Conservation (phyloP, 73 alveolate species). For the Uronychia setigera region DNA sequence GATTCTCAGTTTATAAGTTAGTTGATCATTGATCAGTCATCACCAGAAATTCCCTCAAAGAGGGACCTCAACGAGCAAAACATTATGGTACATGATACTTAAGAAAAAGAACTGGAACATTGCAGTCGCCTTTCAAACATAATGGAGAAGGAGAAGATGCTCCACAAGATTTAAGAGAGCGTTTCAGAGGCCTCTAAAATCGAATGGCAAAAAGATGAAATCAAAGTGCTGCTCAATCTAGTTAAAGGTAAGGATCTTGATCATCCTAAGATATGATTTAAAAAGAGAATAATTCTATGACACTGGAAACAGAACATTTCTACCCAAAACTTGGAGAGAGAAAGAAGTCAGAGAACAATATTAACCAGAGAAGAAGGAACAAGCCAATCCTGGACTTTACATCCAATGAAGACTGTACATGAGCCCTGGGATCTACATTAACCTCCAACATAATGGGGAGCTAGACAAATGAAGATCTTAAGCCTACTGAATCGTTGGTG, state of each 20-base stretch:
- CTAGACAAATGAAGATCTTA: no score
- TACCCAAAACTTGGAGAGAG: neutral
- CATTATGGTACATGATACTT: neutral
- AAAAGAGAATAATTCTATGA: neutral
- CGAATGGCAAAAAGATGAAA: neutral
- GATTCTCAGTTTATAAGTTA: neutral
- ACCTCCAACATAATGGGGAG: no score
- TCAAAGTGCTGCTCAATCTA: neutral
- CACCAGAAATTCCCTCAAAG: neutral
- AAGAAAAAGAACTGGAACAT: no score
- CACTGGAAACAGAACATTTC: neutral
- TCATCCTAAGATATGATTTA: neutral
- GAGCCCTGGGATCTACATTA: no score
- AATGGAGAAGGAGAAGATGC: neutral
- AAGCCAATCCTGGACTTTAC: neutral
- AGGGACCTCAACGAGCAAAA: neutral
- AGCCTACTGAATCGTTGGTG: no score
- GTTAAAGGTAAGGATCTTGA: neutral
- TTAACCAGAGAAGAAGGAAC: neutral
- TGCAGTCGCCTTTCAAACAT: no score
- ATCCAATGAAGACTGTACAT: no score
- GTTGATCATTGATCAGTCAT: neutral
- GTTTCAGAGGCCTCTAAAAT: neutral
- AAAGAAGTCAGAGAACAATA: neutral
- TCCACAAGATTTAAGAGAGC: neutral